Percentiles rank a stretch among this genome's conserved stretches.
Conservation (phyloP, 257 asterid genomes). For the Misopates orontium region DNA sequence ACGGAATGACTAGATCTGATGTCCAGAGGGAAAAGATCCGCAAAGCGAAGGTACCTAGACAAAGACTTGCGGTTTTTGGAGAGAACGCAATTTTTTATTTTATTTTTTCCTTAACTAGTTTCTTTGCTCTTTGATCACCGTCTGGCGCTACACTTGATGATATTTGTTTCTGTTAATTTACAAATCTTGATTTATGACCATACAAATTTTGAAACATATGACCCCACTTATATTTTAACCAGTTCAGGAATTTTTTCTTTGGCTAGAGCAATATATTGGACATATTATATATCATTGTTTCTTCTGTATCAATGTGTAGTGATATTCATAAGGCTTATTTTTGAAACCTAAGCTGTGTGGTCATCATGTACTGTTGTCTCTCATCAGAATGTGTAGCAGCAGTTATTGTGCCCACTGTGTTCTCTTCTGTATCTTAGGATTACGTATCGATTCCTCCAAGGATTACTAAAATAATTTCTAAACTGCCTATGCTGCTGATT, state of each 20-base stretch:
- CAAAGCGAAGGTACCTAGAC: slow-evolving; percentile 69
- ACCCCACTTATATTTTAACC: neutral
- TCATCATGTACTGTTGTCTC: slow-evolving; percentile 4
- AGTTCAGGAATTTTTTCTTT: neutral
- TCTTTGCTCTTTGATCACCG: neutral
- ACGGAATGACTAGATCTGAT: slow-evolving; percentile 43
- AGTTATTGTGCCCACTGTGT: neutral
- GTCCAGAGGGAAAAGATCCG: slow-evolving; percentile 70
- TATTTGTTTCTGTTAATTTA: slow-evolving; percentile 7
- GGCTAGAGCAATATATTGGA: too few species aligned
- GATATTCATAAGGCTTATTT: slow-evolving; percentile 5
- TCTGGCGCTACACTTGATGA: slow-evolving; percentile 12
- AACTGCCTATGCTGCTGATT: slow-evolving; percentile 17
- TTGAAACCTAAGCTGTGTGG: slow-evolving; percentile 13
- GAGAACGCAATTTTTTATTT: neutral
- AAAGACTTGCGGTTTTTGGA: slow-evolving; percentile 5
- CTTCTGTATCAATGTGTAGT: neutral
- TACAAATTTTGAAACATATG: neutral
- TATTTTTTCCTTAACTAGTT: neutral
- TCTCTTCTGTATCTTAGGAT: slow-evolving; percentile 4
- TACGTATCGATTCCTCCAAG: slow-evolving; percentile 3
- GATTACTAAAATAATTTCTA: neutral
- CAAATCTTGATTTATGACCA: slow-evolving; percentile 1
- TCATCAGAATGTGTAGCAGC: slow-evolving; percentile 1
- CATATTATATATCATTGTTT: neutral